These are phyloP conservation scores for Gigaspora rosea DNA, from an alignment of 192 early-diverging fungal genomes.

Conservation along the genomic window DNA sequence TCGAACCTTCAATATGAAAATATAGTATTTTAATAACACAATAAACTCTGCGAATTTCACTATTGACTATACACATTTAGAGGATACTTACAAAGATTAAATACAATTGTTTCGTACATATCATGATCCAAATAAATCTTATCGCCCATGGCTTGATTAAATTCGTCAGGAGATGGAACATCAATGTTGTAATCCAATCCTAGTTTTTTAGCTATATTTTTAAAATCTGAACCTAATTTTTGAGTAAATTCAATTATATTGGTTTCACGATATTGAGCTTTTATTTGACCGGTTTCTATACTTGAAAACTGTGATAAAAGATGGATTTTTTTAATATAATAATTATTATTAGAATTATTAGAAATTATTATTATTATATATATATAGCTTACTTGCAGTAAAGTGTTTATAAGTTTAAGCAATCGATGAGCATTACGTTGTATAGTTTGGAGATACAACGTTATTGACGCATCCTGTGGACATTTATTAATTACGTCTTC, in stretches of 20 bases:
- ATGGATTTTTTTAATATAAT: not conserved
- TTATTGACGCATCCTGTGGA: too few species aligned
- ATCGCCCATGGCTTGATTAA: not conserved
- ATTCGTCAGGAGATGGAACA: conserved; percentile 13
- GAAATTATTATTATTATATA: not conserved
- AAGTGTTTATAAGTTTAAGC: too few species aligned
- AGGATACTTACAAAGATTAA: too few species aligned
- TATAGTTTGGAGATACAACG: too few species aligned
- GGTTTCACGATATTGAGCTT: conserved; percentile 49
- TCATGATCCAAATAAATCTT: too few species aligned
- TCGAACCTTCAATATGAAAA: conserved; percentile 37
- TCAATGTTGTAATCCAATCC: conserved; percentile 46
- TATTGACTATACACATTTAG: not conserved
- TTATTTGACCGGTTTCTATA: not conserved
- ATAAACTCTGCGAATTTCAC: too few species aligned
- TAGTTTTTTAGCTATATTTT: conserved; percentile 33
- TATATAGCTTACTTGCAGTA: conserved; percentile 47
- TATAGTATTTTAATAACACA: too few species aligned
- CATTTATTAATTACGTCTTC: too few species aligned
- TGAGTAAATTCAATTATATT: conserved; percentile 49
- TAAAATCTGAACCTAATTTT: conserved; percentile 54
- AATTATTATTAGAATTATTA: not conserved
- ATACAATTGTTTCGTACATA: too few species aligned
- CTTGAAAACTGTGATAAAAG: conserved; percentile 8
- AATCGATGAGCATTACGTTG: too few species aligned